These are phyloP conservation scores for Naegleria gruberi DNA, from an alignment of 208 protist species.

Conservation along the genomic window DNA sequence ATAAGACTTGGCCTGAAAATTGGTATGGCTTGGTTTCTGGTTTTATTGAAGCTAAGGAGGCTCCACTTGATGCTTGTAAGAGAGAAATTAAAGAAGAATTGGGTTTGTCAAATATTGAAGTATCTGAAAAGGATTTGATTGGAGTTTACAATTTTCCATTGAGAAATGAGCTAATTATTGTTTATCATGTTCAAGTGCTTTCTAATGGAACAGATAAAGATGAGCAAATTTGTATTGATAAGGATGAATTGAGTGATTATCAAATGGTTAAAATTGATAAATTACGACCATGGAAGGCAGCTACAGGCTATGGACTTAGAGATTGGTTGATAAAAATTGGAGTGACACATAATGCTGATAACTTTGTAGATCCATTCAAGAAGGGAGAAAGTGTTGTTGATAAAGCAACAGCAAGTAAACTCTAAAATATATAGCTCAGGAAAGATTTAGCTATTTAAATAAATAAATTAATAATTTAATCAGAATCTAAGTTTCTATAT, in stretches of 20 bases:
- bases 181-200: conserved; percentile 5
- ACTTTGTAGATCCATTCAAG: not conserved
- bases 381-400: not conserved
- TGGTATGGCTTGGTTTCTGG: not conserved
- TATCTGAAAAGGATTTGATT: not conserved
- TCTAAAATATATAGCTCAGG: too few relatives aligned
- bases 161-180: not conserved
- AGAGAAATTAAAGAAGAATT: not conserved
- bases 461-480: too few relatives aligned
- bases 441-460: too few relatives aligned
- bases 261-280: conserved; percentile 1
- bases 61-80: not conserved
- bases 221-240: not conserved
- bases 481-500: not conserved
- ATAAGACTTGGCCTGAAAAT: not conserved
- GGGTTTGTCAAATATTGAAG: not conserved
- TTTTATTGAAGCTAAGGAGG: not conserved
- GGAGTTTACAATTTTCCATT: conserved; percentile 8
- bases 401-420: not conserved
- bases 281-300: not conserved
- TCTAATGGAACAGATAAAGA: not conserved
- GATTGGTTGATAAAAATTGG: not conserved
- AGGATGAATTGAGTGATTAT: not conserved
- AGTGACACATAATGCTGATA: not conserved
- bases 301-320: not conserved